Evolutionary conservation across 306 rosid species (phyloP).

Genomic region (Casuarina glauca): DNA sequence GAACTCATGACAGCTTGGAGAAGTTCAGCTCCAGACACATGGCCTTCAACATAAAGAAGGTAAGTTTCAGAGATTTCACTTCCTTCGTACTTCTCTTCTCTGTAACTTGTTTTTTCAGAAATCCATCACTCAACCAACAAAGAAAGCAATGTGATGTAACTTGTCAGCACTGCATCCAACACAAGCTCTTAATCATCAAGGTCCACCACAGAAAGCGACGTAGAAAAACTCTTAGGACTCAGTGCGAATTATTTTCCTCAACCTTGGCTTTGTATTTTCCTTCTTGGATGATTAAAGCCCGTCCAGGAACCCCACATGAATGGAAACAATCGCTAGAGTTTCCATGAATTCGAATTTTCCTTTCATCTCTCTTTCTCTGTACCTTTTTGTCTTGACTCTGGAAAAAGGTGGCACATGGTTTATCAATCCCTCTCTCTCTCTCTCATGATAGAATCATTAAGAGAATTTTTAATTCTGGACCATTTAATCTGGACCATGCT

Average conservation of each 20-base stretch:
- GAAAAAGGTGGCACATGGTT: not conserved
- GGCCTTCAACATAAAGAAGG: slow-evolving; percentile 91
- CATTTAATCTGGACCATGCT: slow-evolving; percentile 14
- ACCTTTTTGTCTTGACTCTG: not conserved
- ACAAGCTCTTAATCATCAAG: not conserved
- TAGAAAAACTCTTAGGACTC: not conserved
- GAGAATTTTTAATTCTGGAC: not conserved
- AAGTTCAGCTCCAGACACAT: slow-evolving; percentile 71
- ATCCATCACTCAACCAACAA: not conserved
- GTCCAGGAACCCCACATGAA: no score
- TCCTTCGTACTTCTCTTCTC: not conserved
- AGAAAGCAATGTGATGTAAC: not conserved
- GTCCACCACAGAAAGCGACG: not conserved
- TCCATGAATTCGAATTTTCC: slow-evolving; percentile 16
- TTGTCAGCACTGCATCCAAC: not conserved
- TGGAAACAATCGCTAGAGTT: not conserved
- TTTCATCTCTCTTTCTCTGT: not conserved
- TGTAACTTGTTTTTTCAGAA: not conserved
- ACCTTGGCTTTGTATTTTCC: slow-evolving; percentile 49
- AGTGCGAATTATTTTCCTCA: slow-evolving; percentile 23
- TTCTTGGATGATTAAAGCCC: slow-evolving; percentile 8
- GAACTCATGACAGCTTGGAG: slow-evolving; percentile 76
- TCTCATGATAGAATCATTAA: not conserved
- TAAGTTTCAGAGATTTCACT: slow-evolving; percentile 25
- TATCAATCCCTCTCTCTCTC: not conserved